Percentiles rank a stretch among this genome's conserved stretches.
phyloP scores from a whole-genome alignment of 1,284 basidiomycete genomes.

The Entoloma clypeatum region DNA sequence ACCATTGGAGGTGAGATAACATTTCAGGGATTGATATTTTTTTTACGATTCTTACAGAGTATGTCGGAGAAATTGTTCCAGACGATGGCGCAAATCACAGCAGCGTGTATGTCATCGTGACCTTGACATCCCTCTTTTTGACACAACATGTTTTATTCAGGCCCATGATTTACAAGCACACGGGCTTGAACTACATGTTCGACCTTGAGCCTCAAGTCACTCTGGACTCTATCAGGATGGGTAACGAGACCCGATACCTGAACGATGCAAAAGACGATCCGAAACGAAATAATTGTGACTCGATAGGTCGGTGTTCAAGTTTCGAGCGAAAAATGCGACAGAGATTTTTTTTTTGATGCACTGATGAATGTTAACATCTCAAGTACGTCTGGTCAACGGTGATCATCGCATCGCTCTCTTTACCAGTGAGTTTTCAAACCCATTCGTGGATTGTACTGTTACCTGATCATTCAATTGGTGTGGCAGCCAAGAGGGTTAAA shows the following conservation, averaged over 20 bases:
- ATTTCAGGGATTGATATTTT: background rate
- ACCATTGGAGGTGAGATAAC: constrained; percentile 41
- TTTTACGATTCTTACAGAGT: constrained; percentile 35
- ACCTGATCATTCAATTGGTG: background rate
- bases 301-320: constrained; percentile 33
- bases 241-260: constrained; percentile 54
- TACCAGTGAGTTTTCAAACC: constrained; percentile 41
- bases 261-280: constrained; percentile 37
- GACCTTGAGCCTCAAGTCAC: constrained; percentile 26
- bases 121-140: constrained; percentile 11
- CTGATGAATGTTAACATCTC: no score
- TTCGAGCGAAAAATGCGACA: background rate
- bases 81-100: constrained; percentile 9
- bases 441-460: background rate
- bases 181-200: constrained; percentile 47
- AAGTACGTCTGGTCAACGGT: constrained; percentile 41
- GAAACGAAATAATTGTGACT: constrained; percentile 36
- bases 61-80: constrained; percentile 43
- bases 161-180: constrained; percentile 29
- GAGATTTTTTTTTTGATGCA: background rate
- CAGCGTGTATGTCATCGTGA: constrained; percentile 16
- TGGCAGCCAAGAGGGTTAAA: constrained; percentile 31
- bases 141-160: constrained; percentile 9
- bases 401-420: constrained; percentile 48
- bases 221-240: constrained; percentile 46